phyloP scores from a whole-genome alignment of 139 green algal genomes.

The Astrephomene gubernaculifera region DNA sequence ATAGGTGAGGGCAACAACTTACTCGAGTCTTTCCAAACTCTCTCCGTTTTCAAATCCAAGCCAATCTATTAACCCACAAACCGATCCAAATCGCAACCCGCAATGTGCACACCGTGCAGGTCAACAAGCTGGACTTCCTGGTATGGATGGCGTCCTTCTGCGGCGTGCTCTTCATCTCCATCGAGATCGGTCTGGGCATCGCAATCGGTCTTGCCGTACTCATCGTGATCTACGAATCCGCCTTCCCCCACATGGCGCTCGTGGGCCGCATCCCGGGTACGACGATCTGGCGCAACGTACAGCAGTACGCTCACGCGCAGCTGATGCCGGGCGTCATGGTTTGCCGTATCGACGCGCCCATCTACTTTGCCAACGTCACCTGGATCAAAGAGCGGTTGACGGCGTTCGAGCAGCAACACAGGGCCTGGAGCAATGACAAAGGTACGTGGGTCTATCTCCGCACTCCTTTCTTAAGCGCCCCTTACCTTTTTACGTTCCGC shows the following conservation, averaged over 20 bases:
- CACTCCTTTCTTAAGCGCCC: too few relatives aligned
- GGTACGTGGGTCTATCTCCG: too few relatives aligned
- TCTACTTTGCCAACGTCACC: conserved; percentile 82
- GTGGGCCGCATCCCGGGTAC: conserved; percentile 81
- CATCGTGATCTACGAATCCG: conserved; percentile 71
- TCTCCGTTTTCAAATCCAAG: too few relatives aligned
- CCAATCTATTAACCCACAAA: too few relatives aligned
- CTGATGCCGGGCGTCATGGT: conserved; percentile 49
- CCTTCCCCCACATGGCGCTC: conserved; percentile 86
- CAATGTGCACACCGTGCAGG: too few relatives aligned
- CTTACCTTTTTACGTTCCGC: too few relatives aligned
- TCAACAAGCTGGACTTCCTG: conserved; percentile 75
- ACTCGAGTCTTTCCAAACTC: too few relatives aligned
- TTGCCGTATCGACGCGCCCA: conserved; percentile 46
- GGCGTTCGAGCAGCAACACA: conserved; percentile 42
- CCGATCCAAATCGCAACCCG: too few relatives aligned
- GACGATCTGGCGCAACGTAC: conserved; percentile 71
- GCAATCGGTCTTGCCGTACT: conserved; percentile 77
- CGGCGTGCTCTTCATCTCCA: conserved; percentile 63
- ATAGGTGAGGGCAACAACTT: too few relatives aligned
- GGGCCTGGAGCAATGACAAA: neutral
- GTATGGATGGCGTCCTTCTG: conserved; percentile 69
- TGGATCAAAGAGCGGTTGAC: conserved; percentile 70
- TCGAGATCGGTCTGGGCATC: conserved; percentile 83
- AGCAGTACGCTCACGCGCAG: conserved; percentile 75